Conservation (phyloP, 441 rosid species). For the Gossypium gossypioides region DNA sequence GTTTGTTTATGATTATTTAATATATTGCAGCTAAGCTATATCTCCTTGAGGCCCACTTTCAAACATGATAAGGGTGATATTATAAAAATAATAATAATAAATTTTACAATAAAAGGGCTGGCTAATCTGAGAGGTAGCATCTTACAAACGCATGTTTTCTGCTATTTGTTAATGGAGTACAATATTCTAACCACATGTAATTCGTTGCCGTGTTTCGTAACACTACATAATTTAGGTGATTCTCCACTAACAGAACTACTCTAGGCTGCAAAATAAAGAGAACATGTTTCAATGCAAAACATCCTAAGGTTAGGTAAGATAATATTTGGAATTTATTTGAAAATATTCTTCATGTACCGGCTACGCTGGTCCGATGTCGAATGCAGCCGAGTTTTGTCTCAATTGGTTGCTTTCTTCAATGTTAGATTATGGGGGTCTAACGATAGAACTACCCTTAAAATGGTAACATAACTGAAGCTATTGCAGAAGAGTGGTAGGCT, state of each 20-base stretch:
- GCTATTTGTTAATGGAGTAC: constrained; percentile 11
- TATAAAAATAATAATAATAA: not conserved
- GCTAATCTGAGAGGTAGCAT: constrained; percentile 33
- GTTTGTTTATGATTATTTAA: constrained; percentile 1
- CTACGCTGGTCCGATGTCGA: not conserved
- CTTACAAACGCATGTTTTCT: constrained; percentile 28
- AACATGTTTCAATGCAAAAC: constrained; percentile 5
- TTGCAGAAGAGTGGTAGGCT: not conserved
- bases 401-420: not conserved
- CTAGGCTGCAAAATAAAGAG: constrained; percentile 18
- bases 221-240: constrained; percentile 26
- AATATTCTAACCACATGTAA: constrained; percentile 15
- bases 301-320: not conserved
- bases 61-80: not conserved
- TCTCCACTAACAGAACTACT: constrained; percentile 27
- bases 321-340: constrained; percentile 7
- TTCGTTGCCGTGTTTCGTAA: not conserved
- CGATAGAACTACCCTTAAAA: not conserved
- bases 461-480: not conserved
- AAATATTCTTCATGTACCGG: not conserved
- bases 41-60: constrained; percentile 17
- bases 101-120: constrained; percentile 8
- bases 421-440: not conserved
- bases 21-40: constrained; percentile 6
- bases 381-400: not conserved